These are phyloP conservation scores for Solanum hybrid DNA, from an alignment of 305 asterid species.

Conservation along the genomic window DNA sequence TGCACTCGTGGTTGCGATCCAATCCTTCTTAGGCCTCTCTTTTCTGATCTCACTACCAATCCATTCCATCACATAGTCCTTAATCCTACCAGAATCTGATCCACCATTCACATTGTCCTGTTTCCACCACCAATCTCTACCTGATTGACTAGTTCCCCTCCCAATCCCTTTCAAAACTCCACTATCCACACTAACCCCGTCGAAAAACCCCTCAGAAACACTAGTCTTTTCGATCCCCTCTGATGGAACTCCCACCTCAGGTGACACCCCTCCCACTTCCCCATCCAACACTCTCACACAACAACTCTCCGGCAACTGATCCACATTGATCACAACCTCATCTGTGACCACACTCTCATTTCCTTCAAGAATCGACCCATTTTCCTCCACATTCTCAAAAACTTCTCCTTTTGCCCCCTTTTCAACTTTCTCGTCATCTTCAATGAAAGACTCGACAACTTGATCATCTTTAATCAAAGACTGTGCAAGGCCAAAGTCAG, in stretches of 20 bases:
- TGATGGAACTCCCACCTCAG: slow-evolving; percentile 29
- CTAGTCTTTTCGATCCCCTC: slow-evolving; percentile 49
- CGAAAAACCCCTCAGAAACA: slow-evolving; percentile 47
- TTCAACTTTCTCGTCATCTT: slow-evolving; percentile 22
- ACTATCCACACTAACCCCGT: slow-evolving; percentile 59
- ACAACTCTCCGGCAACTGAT: slow-evolving; percentile 47
- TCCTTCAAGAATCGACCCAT: slow-evolving; percentile 53
- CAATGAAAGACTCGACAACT: slow-evolving; percentile 22
- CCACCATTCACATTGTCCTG: slow-evolving; percentile 56
- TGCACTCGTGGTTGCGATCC: slow-evolving; percentile 37
- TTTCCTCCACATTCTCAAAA: slow-evolving; percentile 41
- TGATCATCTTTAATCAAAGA: slow-evolving; percentile 37
- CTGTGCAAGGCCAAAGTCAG: slow-evolving; percentile 86
- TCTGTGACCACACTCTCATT: slow-evolving; percentile 46
- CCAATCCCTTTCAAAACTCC: slow-evolving; percentile 31
- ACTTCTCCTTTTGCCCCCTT: slow-evolving; percentile 13
- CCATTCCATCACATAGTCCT: slow-evolving; percentile 95
- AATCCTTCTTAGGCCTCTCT: slow-evolving; percentile 74
- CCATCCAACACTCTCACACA: slow-evolving; percentile 36
- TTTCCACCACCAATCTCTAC: slow-evolving; percentile 96
- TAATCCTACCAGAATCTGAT: slow-evolving; percentile 70
- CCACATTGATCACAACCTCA: slow-evolving; percentile 60
- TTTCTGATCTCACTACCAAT: slow-evolving; percentile 79
- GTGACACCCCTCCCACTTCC: slow-evolving; percentile 19
- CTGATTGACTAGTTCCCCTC: slow-evolving; percentile 43